Base-by-base conservation (phyloP, 306 rosid species). In the Cicer cuneatum region DNA sequence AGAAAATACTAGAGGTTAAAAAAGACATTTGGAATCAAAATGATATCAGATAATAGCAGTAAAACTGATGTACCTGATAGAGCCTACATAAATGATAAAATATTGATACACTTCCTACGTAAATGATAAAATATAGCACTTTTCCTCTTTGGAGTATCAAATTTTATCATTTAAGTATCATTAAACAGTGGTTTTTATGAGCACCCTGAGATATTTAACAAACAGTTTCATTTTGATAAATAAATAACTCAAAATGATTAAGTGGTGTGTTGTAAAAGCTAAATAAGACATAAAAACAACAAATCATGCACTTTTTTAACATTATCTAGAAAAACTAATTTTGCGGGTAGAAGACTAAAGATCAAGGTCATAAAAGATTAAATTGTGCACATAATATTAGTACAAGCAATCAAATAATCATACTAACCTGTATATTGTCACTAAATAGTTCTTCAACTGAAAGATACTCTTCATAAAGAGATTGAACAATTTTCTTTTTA, bases 61-160 rank as follows among this genome's bases (percentile, higher is more conserved):
- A 69, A 78, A 48, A 61, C 40, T 62, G 52, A 52, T 66, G 67
- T 87, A 93, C 98, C 97, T 93, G 97, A 79, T 94, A 94, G 59
- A 94, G 86, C 78, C 99, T 89, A 63, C 96, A 96, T 13, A n/a
- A n/a, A n/a, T n/a, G n/a, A n/a, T n/a, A n/a, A n/a, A n/a, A 94
- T 83, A 59, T n/a, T n/a, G n/a, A n/a, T n/a, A n/a, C n/a, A n/a
- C n/a, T n/a, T n/a, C n/a, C n/a, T n/a, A n/a, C n/a, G n/a, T n/a
- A n/a, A n/a, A n/a, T n/a, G n/a, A n/a, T n/a, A n/a, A n/a, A n/a
- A n/a, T n/a, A n/a, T n/a, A n/a, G 97, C 99, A 81, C 93, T 92
- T 82, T 94, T 94, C 85, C 99, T 92, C 87, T 87, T 94, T 0
- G 99, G 99, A 74, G 97, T 94, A 81, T 94, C 99, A 89, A n/a